phyloP scores from a whole-genome alignment of 345 rosid genomes.

The Litchi chinensis region DNA sequence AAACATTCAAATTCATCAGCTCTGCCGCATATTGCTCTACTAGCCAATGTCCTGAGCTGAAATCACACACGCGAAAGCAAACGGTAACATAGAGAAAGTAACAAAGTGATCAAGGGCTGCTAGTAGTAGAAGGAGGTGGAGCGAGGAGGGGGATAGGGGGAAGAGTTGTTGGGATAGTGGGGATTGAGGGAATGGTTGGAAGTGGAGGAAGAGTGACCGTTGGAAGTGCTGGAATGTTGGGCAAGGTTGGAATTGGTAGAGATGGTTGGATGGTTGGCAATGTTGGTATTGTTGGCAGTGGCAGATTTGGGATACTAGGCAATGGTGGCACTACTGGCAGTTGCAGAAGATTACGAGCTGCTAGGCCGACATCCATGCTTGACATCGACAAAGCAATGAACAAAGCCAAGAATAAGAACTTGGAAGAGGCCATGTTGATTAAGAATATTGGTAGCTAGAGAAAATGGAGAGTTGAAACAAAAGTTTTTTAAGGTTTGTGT shows the following conservation, averaged over 20 bases:
- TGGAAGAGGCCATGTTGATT: too few species aligned
- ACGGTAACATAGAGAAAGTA: too few species aligned
- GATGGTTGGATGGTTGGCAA: slow-evolving; percentile 22
- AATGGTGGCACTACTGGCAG: background rate
- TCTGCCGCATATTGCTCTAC: too few species aligned
- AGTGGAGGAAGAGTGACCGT: slow-evolving; percentile 23
- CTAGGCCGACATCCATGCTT: slow-evolving; percentile 8
- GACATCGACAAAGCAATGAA: slow-evolving; percentile 22
- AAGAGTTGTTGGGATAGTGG: slow-evolving; percentile 30
- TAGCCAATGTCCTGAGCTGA: too few species aligned
- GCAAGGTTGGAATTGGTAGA: slow-evolving; percentile 24
- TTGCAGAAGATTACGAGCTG: slow-evolving; percentile 31
- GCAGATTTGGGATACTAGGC: slow-evolving; percentile 23
- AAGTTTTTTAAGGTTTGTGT: too few species aligned
- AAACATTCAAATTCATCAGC: too few species aligned
- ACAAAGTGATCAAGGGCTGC: slow-evolving; percentile 23
- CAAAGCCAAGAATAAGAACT: background rate
- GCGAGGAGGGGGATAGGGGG: slow-evolving; percentile 42
- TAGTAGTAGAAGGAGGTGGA: slow-evolving; percentile 31
- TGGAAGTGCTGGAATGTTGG: slow-evolving; percentile 18
- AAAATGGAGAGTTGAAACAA: background rate
- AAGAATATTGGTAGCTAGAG: background rate
- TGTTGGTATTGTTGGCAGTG: slow-evolving; percentile 19
- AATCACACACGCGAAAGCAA: too few species aligned
- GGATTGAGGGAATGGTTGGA: slow-evolving; percentile 33